These are phyloP conservation scores for Zoysia matrella DNA, from an alignment of 202 grass and related monocot genomes.

Conservation along the genomic window DNA sequence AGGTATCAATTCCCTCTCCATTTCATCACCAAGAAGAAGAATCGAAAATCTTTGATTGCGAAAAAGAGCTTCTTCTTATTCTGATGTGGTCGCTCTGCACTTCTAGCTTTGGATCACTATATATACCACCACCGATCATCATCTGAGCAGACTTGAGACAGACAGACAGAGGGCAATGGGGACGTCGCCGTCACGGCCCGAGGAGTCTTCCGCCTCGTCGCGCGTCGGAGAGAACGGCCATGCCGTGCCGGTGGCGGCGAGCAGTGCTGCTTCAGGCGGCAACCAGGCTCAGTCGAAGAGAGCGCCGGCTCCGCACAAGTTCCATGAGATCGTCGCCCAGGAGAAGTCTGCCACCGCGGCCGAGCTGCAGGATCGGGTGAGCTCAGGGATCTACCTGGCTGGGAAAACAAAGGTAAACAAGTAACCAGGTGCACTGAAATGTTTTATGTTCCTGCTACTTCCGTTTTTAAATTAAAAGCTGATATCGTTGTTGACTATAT, in stretches of 20 bases:
- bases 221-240: background rate
- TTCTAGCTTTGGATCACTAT: background rate
- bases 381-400: slow-evolving; percentile 37
- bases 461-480: too few species aligned
- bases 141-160: background rate
- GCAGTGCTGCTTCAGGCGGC: background rate
- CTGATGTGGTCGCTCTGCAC: background rate
- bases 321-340: slow-evolving; percentile 40
- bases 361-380: slow-evolving; percentile 42
- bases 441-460: background rate
- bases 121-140: background rate
- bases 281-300: slow-evolving; percentile 50
- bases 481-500: too few species aligned
- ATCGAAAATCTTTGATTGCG: background rate
- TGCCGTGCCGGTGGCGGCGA: background rate
- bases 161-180: slow-evolving; percentile 27
- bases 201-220: slow-evolving; percentile 21
- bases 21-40: background rate
- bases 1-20: slow-evolving; percentile 17
- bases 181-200: slow-evolving; percentile 19
- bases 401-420: slow-evolving; percentile 51
- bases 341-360: background rate
- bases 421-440: background rate
- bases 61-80: background rate
- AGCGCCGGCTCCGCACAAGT: slow-evolving; percentile 48